Evolutionary conservation across 768 basidiomycete genomes (phyloP).

Genomic region (Myochromella boudieri): DNA sequence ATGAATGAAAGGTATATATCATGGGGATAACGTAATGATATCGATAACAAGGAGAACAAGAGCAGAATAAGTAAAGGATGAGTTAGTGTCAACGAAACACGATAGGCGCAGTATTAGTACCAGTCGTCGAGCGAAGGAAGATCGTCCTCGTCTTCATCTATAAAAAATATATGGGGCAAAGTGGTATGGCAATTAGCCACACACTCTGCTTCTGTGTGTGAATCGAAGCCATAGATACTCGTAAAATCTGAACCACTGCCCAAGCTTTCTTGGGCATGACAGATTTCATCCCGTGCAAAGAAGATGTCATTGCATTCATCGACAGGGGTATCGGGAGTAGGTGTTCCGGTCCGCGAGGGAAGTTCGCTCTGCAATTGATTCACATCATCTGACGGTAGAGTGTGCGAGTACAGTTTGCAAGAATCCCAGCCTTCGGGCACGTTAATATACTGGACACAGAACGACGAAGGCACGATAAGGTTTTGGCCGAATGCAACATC

Average conservation of each 20-base stretch:
- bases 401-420: not conserved
- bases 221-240: constrained; percentile 4
- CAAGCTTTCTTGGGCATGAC: constrained; percentile 4
- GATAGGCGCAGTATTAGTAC: constrained; percentile 23
- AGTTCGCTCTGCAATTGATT: constrained; percentile 16
- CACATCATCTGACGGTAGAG: constrained; percentile 3
- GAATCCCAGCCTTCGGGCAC: constrained; percentile 5
- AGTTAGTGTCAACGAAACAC: constrained; percentile 10
- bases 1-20: constrained; percentile 1
- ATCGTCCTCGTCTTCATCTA: constrained; percentile 37
- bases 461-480: constrained; percentile 28
- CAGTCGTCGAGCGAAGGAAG: constrained; percentile 42
- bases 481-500: constrained; percentile 33
- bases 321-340: constrained; percentile 23
- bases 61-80: constrained; percentile 5
- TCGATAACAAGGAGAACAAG: not conserved
- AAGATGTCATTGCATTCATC: constrained; percentile 20
- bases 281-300: constrained; percentile 2
- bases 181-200: constrained; percentile 8
- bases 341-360: constrained; percentile 20
- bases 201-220: constrained; percentile 2
- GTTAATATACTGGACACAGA: constrained; percentile 27
- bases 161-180: constrained; percentile 22
- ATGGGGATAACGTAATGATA: constrained; percentile 2
- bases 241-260: not conserved